These are phyloP conservation scores for Samsoniella hepiali DNA, from an alignment of 2,329 filamentous ascomycete species.

Conservation along the genomic window DNA sequence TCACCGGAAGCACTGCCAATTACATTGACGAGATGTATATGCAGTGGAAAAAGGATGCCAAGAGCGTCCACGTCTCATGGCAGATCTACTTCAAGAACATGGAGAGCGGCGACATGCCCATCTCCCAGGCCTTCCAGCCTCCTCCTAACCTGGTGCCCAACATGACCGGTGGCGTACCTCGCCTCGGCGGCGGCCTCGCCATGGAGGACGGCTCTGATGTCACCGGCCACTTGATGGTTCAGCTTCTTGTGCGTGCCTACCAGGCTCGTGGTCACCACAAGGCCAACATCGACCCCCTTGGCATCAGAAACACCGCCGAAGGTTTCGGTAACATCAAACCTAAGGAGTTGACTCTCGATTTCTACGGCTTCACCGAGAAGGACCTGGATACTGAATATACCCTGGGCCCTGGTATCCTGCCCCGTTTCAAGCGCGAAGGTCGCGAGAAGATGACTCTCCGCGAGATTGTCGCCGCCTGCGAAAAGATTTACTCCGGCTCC, in stretches of 20 bases:
- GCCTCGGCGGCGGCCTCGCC: slow-evolving; percentile 66
- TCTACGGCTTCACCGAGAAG: slow-evolving; percentile 93
- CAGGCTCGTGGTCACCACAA: slow-evolving; percentile 98
- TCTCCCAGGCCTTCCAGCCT: slow-evolving; percentile 93
- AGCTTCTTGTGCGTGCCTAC: slow-evolving; percentile 94
- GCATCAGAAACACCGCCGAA: slow-evolving; percentile 73
- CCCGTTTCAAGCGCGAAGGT: slow-evolving; percentile 83
- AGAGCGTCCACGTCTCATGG: slow-evolving; percentile 96
- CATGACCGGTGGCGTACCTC: slow-evolving; percentile 73
- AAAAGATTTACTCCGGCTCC: slow-evolving; percentile 95
- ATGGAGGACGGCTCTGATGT: slow-evolving; percentile 73
- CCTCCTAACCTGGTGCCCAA: slow-evolving; percentile 87
- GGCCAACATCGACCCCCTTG: slow-evolving; percentile 92
- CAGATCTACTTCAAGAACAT: slow-evolving; percentile 99
- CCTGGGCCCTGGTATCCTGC: slow-evolving; percentile 90
- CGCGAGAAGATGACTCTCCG: slow-evolving; percentile 95
- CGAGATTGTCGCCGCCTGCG: slow-evolving; percentile 90
- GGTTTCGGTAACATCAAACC: slow-evolving; percentile 84
- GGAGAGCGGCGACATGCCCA: slow-evolving; percentile 96
- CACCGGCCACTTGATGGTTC: slow-evolving; percentile 96
- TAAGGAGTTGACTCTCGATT: slow-evolving; percentile 86
- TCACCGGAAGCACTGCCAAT: slow-evolving; percentile 94
- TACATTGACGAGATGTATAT: slow-evolving; percentile 99
- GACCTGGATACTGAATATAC: slow-evolving; percentile 90
- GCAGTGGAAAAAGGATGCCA: slow-evolving; percentile 91